phyloP scores from a whole-genome alignment of 768 basidiomycete genomes.

The Psilocybe cyanescens region DNA sequence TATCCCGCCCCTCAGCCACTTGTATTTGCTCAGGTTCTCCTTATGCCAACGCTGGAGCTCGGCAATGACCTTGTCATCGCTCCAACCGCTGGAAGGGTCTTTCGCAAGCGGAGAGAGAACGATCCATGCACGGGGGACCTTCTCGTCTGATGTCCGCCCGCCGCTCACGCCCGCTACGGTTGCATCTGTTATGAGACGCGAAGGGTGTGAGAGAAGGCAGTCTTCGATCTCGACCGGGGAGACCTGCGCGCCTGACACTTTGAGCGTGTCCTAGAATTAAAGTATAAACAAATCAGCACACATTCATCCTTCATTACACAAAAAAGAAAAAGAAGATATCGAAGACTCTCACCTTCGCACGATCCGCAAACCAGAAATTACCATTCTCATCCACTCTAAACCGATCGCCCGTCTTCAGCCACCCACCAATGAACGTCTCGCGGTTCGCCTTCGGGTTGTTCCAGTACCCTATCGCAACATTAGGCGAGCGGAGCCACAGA shows the following conservation, averaged over 20 bases:
- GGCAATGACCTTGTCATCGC: conserved; percentile 40
- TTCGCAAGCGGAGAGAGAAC: conserved; percentile 50
- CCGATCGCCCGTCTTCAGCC: conserved; percentile 77
- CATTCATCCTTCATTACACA: too few species aligned
- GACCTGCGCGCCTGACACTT: conserved; percentile 80
- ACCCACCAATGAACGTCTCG: conserved; percentile 72
- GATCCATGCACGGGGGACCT: conserved; percentile 79
- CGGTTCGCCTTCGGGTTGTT: conserved; percentile 68
- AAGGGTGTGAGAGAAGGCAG: conserved; percentile 63
- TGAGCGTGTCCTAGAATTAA: conserved; percentile 66
- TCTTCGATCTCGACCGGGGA: conserved; percentile 82
- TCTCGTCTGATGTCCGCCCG: conserved; percentile 72
- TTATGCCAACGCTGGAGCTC: conserved; percentile 65
- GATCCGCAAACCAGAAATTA: conserved; percentile 74
- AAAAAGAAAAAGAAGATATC: neutral
- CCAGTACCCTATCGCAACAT: conserved; percentile 72
- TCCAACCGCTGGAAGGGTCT: conserved; percentile 27
- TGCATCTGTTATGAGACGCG: conserved; percentile 63
- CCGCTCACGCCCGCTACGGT: conserved; percentile 77
- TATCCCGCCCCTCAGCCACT: conserved; percentile 78
- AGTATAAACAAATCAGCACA: too few species aligned
- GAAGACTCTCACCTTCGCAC: conserved; percentile 59
- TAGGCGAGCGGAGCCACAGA: conserved; percentile 58
- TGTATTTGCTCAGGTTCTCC: conserved; percentile 70
- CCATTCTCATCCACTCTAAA: conserved; percentile 64